Base-by-base conservation (phyloP, 345 rosid species). In the Diplotaxis tenuifolia region DNA sequence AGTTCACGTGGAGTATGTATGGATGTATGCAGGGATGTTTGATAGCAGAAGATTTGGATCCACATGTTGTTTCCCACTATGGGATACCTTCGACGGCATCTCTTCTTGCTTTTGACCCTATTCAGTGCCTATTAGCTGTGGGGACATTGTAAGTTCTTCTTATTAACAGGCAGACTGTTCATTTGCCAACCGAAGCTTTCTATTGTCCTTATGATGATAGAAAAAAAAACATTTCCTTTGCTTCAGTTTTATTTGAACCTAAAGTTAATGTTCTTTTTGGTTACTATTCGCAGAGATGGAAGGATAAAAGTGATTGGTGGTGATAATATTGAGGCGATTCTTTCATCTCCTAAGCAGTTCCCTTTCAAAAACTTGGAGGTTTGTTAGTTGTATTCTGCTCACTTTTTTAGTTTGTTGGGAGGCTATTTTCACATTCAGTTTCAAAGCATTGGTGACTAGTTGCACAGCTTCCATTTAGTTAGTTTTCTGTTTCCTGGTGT, bases 281-380 rank as follows among this genome's bases (percentile, higher is more conserved):
- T 64, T n/a, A 38, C 25, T 57, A 3, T 11, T 68, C 61, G 58
- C 70, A 95, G 97, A 65, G 97, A 95, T 81, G 97, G 96, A 49
- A 84, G 92, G 79, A 90, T 95, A 70, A 92, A 92, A 83, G 93
- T 95, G 65, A 80, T 92, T 66, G 97, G 96, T 28, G 89, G 88
- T 21, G 86, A 88, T 75, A 81, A 85, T 58, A 81, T 92, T 3
- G 97, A 95, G 84, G 97, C 82, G 14, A 82, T 95, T 79, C 79
- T 95, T 70, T 81, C 85, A 59, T 87, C 96, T 68, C 88, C 91
- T 3, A 92, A 86, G 79, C 85, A 83, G 67, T 68, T 72, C 64
- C 92, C 96, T 45, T 86, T 83, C 76, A 95, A 90, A 66, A 67
- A 82, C 82, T 76, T 92, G 76, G 89, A 87, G 97, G 96, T 89